A percentile compares a stretch with the other conserved stretches of the same genome.
phyloP scores from a whole-genome alignment of 106 monocot species.

The Cymbidium sinense region DNA sequence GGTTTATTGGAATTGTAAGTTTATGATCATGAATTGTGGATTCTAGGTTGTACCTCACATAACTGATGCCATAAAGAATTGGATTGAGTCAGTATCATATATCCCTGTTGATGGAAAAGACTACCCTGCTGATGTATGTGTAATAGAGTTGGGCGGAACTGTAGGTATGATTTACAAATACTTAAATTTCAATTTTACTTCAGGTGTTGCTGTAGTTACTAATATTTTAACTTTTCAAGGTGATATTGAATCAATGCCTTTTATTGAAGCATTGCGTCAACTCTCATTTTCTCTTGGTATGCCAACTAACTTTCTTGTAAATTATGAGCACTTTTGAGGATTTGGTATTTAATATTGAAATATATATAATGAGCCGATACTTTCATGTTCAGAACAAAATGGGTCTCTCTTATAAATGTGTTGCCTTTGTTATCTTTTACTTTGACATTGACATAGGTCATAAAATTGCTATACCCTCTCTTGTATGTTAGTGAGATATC shows the following conservation, averaged over 20 bases:
- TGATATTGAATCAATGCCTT: constrained; percentile 87
- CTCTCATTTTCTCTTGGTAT: constrained; percentile 77
- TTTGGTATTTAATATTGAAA: not conserved
- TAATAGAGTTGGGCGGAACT: constrained; percentile 81
- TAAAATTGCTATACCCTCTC: no score
- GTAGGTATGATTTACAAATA: constrained; percentile 36
- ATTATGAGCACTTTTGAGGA: no score
- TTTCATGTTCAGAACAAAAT: not conserved
- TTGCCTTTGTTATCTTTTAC: not conserved
- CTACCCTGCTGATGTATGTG: constrained; percentile 60
- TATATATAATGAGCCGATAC: not conserved
- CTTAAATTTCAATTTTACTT: not conserved
- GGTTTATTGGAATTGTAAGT: not conserved
- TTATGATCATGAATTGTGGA: not conserved
- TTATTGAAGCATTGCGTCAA: constrained; percentile 72
- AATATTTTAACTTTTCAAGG: constrained; percentile 20
- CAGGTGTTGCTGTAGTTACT: not conserved
- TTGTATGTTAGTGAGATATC: no score
- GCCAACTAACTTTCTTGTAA: not conserved
- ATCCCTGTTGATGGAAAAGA: constrained; percentile 60
- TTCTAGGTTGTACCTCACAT: constrained; percentile 69
- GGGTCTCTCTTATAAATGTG: not conserved
- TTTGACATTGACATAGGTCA: no score
- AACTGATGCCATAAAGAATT: constrained; percentile 71
- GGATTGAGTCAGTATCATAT: constrained; percentile 57